Conservation (phyloP, 768 basidiomycete species). For the Termitomyces sp. region DNA sequence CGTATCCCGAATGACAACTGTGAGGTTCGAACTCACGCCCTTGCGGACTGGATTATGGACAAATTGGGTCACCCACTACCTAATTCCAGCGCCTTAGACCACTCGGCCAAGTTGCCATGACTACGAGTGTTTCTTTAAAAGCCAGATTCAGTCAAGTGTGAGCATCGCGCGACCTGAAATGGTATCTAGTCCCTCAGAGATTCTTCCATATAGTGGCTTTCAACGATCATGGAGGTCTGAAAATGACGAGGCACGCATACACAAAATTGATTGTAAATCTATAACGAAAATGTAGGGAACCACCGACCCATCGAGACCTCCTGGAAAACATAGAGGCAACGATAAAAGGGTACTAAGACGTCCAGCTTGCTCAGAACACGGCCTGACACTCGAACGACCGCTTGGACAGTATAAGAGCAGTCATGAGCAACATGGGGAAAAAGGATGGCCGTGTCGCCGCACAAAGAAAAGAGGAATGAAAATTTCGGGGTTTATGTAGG, state of each 20-base stretch:
- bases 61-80: too few species aligned
- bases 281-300: conserved; percentile 58
- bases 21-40: conserved; percentile 6
- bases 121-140: fast-evolving
- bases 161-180: background rate
- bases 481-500: conserved; percentile 9
- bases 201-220: too few species aligned
- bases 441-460: conserved; percentile 78
- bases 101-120: conserved; percentile 52
- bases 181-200: too few species aligned
- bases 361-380: conserved; percentile 71
- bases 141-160: background rate
- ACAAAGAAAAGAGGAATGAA: conserved; percentile 37
- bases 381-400: conserved; percentile 89
- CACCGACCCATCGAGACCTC: conserved; percentile 76
- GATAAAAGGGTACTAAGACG: conserved; percentile 79
- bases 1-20: conserved; percentile 4
- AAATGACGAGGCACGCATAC: too few species aligned
- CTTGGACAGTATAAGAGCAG: conserved; percentile 51
- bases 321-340: conserved; percentile 31
- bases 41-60: conserved; percentile 2
- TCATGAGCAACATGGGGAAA: conserved; percentile 92
- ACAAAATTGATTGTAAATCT: too few species aligned
- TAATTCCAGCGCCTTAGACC: conserved; percentile 61
- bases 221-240: too few species aligned